Conservation (phyloP, 371 early-diverging fungal genomes). For the Syncephalastrum contaminatum region DNA sequence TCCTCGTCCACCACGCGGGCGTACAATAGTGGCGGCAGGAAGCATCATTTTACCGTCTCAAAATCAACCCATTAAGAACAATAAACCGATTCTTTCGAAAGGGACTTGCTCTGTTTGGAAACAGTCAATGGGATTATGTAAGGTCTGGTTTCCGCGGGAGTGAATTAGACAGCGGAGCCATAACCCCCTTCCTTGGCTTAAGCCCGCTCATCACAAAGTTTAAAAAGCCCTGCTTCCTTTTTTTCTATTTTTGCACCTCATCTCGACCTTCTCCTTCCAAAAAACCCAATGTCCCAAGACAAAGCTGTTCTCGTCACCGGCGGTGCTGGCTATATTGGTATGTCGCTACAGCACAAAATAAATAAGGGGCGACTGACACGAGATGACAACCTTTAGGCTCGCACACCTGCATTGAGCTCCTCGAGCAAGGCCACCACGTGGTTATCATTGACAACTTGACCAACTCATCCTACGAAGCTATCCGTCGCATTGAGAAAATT, state of each 20-base stretch:
- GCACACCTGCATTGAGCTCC: slow-evolving; percentile 86
- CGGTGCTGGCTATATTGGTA: slow-evolving; percentile 60
- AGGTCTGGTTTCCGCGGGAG: neutral
- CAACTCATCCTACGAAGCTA: slow-evolving; percentile 75
- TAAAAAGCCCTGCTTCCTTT: slow-evolving; percentile 4
- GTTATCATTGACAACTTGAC: slow-evolving; percentile 84
- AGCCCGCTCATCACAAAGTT: slow-evolving; percentile 1
- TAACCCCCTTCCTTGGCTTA: neutral
- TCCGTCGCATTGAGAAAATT: slow-evolving; percentile 68
- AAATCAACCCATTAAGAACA: neutral
- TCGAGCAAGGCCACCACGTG: slow-evolving; percentile 65
- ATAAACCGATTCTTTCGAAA: slow-evolving; percentile 4
- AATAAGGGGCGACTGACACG: neutral
- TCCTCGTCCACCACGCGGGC: no score
- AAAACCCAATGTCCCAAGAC: slow-evolving; percentile 6
- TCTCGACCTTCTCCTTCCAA: neutral
- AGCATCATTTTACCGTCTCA: neutral
- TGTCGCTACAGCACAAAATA: neutral
- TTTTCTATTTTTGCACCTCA: neutral
- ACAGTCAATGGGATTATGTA: slow-evolving; percentile 1
- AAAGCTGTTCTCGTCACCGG: slow-evolving; percentile 48
- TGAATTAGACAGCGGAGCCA: neutral
- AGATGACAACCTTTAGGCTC: slow-evolving; percentile 61
- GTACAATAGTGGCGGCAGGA: no score
- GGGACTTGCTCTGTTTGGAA: neutral